These are phyloP conservation scores for Serendipita sp. DNA, from an alignment of 768 basidiomycete genomes.

Conservation along the genomic window DNA sequence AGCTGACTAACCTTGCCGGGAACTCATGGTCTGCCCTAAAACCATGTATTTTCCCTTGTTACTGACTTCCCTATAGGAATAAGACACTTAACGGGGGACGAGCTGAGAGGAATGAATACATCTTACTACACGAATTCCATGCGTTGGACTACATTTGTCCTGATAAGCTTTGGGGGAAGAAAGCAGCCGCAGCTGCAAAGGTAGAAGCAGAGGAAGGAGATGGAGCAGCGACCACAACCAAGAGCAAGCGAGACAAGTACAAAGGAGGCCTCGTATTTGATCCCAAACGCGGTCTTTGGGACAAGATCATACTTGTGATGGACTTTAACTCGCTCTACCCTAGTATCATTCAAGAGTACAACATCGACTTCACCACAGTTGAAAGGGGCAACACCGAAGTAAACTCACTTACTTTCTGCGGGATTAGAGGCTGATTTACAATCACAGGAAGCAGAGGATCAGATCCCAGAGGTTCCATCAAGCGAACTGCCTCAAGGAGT, in stretches of 20 bases:
- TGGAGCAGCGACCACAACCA: conserved; percentile 30
- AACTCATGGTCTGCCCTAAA: conserved; percentile 66
- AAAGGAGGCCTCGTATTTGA: conserved; percentile 97
- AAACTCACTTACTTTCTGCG: conserved; percentile 13
- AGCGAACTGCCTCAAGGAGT: conserved; percentile 63
- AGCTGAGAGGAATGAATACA: conserved; percentile 97
- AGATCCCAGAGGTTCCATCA: conserved; percentile 75
- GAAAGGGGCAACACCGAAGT: conserved; percentile 45
- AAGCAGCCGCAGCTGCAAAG: conserved; percentile 32
- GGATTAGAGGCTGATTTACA: conserved; percentile 8
- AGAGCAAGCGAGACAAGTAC: conserved; percentile 81
- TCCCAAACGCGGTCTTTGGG: conserved; percentile 90
- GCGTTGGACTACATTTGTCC: conserved; percentile 90
- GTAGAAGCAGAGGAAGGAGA: conserved; percentile 37
- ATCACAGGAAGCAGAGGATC: conserved; percentile 49
- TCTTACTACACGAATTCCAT: conserved; percentile 95
- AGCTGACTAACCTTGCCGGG: conserved; percentile 88
- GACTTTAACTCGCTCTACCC: conserved; percentile 99
- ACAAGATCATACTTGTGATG: conserved; percentile 95
- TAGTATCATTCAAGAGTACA: conserved; percentile 98
- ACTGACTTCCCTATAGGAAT: conserved; percentile 41
- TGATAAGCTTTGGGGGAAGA: conserved; percentile 82
- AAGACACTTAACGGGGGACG: conserved; percentile 94
- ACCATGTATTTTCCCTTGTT: background rate
- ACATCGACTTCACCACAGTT: conserved; percentile 97